Percentiles rank a stretch among this genome's conserved stretches.
phyloP scores from a whole-genome alignment of 306 rosid species.

The Malus fusca region DNA sequence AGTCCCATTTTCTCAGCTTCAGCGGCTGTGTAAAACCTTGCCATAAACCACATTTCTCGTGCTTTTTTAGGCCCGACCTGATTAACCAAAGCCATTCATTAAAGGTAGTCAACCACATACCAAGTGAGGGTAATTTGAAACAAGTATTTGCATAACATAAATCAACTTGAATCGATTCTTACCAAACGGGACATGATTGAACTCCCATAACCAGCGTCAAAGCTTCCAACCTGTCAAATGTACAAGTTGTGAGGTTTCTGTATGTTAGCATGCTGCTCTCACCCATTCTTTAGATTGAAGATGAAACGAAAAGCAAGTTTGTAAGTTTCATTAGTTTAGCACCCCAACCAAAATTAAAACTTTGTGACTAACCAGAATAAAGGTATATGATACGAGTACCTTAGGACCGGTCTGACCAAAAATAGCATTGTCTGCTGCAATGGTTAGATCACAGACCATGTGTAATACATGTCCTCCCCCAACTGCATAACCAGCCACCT shows the following conservation, averaged over 20 bases:
- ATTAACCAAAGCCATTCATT: not conserved
- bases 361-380: not conserved
- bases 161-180: conserved; percentile 13
- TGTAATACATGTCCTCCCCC: conserved; percentile 87
- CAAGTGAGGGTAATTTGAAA: not conserved
- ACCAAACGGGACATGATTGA: conserved; percentile 93
- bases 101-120: not conserved
- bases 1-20: conserved; percentile 99
- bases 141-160: not conserved
- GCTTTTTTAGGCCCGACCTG: conserved; percentile 88
- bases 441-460: conserved; percentile 89
- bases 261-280: not conserved
- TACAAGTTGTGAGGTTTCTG: not conserved
- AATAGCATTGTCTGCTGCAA: conserved; percentile 84
- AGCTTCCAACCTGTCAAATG: conserved; percentile 77
- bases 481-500: conserved; percentile 95
- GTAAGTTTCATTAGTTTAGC: not conserved
- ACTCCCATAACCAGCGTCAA: conserved; percentile 98
- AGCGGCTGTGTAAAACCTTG: conserved; percentile 71
- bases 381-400: conserved; percentile 32
- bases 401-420: conserved; percentile 99
- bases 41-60: conserved; percentile 85
- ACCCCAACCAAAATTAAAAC: not conserved
- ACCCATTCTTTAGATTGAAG: not conserved
- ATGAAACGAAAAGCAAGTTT: not conserved